These are phyloP conservation scores for Stentor coeruleus DNA, from an alignment of 73 alveolate species.

Conservation along the genomic window DNA sequence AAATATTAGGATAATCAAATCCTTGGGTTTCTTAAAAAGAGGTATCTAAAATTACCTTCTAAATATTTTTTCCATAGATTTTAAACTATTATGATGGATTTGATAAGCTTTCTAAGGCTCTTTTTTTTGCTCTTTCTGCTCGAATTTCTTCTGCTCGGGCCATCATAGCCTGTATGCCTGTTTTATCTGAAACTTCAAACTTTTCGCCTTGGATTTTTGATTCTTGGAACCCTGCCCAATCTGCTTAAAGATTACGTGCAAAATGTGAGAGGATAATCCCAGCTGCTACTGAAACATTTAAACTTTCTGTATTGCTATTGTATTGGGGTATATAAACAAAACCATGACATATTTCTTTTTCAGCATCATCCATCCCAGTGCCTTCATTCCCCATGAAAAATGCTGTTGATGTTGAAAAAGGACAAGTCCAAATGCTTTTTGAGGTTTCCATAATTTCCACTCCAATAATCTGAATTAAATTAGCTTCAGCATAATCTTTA, in stretches of 20 bases:
- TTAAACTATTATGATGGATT: too few species aligned
- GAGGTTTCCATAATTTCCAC: conserved; percentile 76
- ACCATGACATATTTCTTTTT: conserved; percentile 59
- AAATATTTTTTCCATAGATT: too few species aligned
- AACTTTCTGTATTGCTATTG: conserved; percentile 45
- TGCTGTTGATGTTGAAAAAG: conserved; percentile 71
- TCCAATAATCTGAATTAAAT: conserved; percentile 63
- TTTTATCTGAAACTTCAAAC: not conserved
- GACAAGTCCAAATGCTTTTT: conserved; percentile 63
- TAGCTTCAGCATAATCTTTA: conserved; percentile 47
- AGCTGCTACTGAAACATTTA: conserved; percentile 58
- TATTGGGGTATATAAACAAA: conserved; percentile 62
- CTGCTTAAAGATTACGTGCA: conserved; percentile 21
- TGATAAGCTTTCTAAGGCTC: too few species aligned
- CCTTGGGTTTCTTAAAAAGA: too few species aligned
- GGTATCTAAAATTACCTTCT: too few species aligned
- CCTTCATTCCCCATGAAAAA: conserved; percentile 70
- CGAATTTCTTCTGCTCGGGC: conserved; percentile 26
- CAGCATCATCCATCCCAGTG: conserved; percentile 47
- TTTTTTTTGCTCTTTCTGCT: not conserved
- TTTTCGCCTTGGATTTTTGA: conserved; percentile 1
- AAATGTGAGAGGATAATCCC: conserved; percentile 57
- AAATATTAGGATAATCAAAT: too few species aligned
- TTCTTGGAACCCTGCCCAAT: conserved; percentile 17
- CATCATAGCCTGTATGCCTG: conserved; percentile 21